phyloP scores from a whole-genome alignment of 768 basidiomycete genomes.

The Melanogaster broomeanus region DNA sequence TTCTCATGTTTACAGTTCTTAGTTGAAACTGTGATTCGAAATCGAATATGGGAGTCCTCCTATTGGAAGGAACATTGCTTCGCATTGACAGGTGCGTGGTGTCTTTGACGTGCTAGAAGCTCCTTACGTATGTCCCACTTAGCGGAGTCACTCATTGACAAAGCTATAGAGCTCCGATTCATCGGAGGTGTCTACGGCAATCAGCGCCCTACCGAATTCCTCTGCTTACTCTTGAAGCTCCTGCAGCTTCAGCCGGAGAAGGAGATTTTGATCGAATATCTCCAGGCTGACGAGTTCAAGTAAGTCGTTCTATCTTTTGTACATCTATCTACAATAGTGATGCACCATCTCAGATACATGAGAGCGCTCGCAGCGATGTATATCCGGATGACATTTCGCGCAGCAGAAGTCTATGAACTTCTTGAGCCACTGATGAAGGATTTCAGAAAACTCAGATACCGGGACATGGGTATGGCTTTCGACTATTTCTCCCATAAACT shows the following conservation, averaged over 20 bases:
- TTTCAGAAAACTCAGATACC: conserved; percentile 82
- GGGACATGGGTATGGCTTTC: conserved; percentile 69
- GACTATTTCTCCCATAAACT: neutral
- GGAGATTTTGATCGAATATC: conserved; percentile 93
- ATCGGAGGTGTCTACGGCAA: conserved; percentile 97
- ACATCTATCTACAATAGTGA: neutral
- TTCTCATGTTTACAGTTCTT: conserved; percentile 60
- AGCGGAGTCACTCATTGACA: conserved; percentile 95
- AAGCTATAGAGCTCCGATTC: conserved; percentile 75
- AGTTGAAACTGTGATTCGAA: conserved; percentile 95
- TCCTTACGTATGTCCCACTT: conserved; percentile 5
- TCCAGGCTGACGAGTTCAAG: conserved; percentile 99
- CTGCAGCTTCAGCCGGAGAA: conserved; percentile 98
- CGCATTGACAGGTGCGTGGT: conserved; percentile 78
- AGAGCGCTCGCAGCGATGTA: conserved; percentile 93
- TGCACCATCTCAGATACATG: conserved; percentile 65
- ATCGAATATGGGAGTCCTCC: conserved; percentile 90
- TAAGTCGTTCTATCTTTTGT: conserved; percentile 39
- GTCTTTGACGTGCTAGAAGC: neutral
- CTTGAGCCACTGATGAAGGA: conserved; percentile 95
- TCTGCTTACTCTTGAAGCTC: conserved; percentile 90
- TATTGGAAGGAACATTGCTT: conserved; percentile 99
- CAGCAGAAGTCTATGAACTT: conserved; percentile 89
- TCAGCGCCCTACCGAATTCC: conserved; percentile 91
- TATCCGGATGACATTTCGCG: conserved; percentile 89